Conservation (phyloP, 2,329 filamentous ascomycete genomes). For the Beauveria sp. region DNA sequence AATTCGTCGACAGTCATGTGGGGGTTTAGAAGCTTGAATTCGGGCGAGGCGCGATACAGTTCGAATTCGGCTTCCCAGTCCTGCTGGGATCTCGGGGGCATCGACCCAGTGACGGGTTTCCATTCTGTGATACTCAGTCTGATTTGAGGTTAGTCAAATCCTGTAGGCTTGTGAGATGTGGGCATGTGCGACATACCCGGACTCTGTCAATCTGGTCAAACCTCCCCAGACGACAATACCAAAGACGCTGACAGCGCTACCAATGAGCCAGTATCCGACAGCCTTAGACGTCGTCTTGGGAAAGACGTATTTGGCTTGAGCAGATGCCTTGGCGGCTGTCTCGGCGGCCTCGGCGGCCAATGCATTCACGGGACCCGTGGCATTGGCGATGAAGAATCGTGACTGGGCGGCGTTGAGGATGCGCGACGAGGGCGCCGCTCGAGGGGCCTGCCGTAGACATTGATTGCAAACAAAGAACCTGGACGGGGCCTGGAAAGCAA, state of each 20-base stretch:
- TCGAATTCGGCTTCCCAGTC: slow-evolving; percentile 92
- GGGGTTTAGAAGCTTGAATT: slow-evolving; percentile 87
- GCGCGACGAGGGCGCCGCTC: slow-evolving; percentile 28
- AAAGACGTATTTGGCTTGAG: slow-evolving; percentile 32
- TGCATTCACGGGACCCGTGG: slow-evolving; percentile 21
- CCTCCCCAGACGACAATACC: slow-evolving; percentile 95
- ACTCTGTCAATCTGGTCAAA: slow-evolving; percentile 88
- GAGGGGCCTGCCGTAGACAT: slow-evolving; percentile 33
- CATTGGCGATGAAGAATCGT: slow-evolving; percentile 30
- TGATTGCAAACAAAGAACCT: slow-evolving; percentile 41
- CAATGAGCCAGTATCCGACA: slow-evolving; percentile 89
- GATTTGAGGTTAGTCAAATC: neutral
- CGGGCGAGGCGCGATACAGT: slow-evolving; percentile 86
- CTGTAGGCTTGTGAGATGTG: neutral
- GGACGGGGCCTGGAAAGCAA: slow-evolving; percentile 30
- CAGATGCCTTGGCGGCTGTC: slow-evolving; percentile 18
- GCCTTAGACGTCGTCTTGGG: slow-evolving; percentile 62
- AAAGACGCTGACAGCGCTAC: slow-evolving; percentile 87
- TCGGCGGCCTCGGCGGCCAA: slow-evolving; percentile 22
- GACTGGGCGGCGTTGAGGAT: slow-evolving; percentile 33
- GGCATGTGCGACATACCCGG: slow-evolving; percentile 56
- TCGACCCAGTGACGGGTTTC: slow-evolving; percentile 87
- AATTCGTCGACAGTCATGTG: slow-evolving; percentile 91
- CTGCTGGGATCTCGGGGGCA: slow-evolving; percentile 68
- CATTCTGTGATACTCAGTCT: slow-evolving; percentile 98